phyloP scores from a whole-genome alignment of 2,329 filamentous ascomycete genomes.

The Pseudomassariella vexata region DNA sequence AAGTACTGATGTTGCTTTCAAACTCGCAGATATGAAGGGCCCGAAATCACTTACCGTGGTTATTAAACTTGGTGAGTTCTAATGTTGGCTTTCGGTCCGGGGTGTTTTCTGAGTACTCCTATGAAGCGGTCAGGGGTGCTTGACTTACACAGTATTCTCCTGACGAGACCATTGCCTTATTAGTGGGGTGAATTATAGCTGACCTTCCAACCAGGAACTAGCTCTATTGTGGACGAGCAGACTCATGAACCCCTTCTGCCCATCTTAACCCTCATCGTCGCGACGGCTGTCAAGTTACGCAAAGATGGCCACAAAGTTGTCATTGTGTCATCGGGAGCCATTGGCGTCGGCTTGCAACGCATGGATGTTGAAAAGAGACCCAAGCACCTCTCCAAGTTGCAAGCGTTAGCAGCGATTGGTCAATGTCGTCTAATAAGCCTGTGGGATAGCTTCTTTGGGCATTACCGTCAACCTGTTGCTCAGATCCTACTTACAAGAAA shows the following conservation, averaged over 20 bases:
- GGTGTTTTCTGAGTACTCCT: too few species aligned
- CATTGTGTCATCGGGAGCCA: slow-evolving; percentile 94
- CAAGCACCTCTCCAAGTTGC: slow-evolving; percentile 83
- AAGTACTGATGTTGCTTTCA: slow-evolving; percentile 12
- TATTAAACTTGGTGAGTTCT: slow-evolving; percentile 73
- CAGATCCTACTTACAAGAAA: slow-evolving; percentile 92
- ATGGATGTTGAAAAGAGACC: slow-evolving; percentile 86
- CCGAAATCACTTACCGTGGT: slow-evolving; percentile 67
- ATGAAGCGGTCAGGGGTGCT: too few species aligned
- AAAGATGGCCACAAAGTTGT: slow-evolving; percentile 92
- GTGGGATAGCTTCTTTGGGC: slow-evolving; percentile 88
- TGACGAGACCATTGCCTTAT: too few species aligned
- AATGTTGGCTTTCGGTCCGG: too few species aligned
- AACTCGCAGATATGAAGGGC: slow-evolving; percentile 55
- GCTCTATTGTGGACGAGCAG: slow-evolving; percentile 96
- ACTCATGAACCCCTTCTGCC: slow-evolving; percentile 91
- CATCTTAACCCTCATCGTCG: slow-evolving; percentile 85
- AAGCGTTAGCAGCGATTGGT: slow-evolving; percentile 92
- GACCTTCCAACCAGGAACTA: slow-evolving; percentile 62
- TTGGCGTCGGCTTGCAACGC: slow-evolving; percentile 83
- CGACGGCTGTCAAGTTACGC: slow-evolving; percentile 81
- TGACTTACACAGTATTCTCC: too few species aligned
- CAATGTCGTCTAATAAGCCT: slow-evolving; percentile 93
- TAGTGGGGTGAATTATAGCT: slow-evolving; percentile 2
- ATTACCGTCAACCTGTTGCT: slow-evolving; percentile 84